A percentile compares a stretch with the other conserved stretches of the same genome.
phyloP scores from a whole-genome alignment of 257 asterid species.

The Orobanche coerulescens region DNA sequence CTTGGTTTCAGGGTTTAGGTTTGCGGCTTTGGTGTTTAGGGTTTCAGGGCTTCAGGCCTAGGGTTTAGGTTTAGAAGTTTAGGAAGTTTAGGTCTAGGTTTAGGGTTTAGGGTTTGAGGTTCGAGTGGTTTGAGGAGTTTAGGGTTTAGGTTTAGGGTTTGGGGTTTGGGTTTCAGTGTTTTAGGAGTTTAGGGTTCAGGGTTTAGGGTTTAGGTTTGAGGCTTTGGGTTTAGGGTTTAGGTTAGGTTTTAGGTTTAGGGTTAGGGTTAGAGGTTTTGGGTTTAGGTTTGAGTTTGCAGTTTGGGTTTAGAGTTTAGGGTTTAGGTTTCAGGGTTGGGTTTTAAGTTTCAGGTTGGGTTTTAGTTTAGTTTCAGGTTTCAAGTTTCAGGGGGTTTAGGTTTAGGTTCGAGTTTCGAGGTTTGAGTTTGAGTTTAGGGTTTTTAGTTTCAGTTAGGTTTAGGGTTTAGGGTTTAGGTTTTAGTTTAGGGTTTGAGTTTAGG shows the following conservation, averaged over 20 bases:
- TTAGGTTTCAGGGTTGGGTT: slow-evolving; percentile 20
- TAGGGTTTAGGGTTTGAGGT: slow-evolving; percentile 18
- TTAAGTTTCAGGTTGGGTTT: slow-evolving; percentile 18
- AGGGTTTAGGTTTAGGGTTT: slow-evolving; percentile 20
- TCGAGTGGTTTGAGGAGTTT: slow-evolving; percentile 10
- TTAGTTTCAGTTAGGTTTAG: slow-evolving; percentile 3
- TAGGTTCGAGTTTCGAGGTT: neutral
- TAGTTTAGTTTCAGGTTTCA: neutral
- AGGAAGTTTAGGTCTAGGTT: slow-evolving; percentile 6
- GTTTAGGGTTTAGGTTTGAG: slow-evolving; percentile 13
- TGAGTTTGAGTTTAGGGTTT: slow-evolving; percentile 17
- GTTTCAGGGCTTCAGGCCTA: slow-evolving; percentile 15
- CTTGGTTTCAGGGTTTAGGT: neutral
- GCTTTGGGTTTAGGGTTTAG: slow-evolving; percentile 5
- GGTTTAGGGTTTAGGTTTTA: slow-evolving; percentile 16
- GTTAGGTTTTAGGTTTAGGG: slow-evolving; percentile 13
- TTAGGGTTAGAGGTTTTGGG: slow-evolving; percentile 14
- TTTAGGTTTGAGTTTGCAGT: slow-evolving; percentile 1
- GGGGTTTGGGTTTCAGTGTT: slow-evolving; percentile 20
- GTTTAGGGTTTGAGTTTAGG: slow-evolving; percentile 11
- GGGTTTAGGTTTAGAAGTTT: slow-evolving; percentile 18
- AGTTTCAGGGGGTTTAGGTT: slow-evolving; percentile 3
- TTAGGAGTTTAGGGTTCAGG: slow-evolving; percentile 16
- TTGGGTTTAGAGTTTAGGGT: slow-evolving; percentile 20
- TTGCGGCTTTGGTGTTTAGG: slow-evolving; percentile 12